A percentile compares a stretch with the other conserved stretches of the same genome.
These are phyloP conservation scores for Mycena chlorophos DNA, from an alignment of 768 basidiomycete genomes.

Conservation along the genomic window DNA sequence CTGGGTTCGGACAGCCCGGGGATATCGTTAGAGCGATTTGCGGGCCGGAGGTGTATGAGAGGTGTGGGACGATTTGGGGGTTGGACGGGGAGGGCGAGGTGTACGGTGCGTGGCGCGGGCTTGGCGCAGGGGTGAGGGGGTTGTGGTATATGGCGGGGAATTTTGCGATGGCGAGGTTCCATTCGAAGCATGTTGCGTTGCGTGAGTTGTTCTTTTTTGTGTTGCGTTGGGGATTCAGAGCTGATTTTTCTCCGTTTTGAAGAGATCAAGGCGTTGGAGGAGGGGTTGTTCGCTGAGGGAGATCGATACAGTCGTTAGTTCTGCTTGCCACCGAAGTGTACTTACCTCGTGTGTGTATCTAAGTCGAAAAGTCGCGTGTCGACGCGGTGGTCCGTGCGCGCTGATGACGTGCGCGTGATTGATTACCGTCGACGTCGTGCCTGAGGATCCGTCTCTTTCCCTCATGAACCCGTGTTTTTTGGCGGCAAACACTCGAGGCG, in stretches of 20 bases:
- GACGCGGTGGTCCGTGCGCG: too few relatives aligned
- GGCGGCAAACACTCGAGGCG: too few relatives aligned
- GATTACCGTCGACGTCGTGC: too few relatives aligned
- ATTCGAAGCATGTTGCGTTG: slow-evolving; percentile 66
- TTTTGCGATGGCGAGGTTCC: slow-evolving; percentile 61
- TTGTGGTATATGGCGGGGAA: slow-evolving; percentile 68
- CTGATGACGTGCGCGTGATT: too few relatives aligned
- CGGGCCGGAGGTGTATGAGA: slow-evolving; percentile 44
- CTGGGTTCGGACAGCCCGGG: slow-evolving; percentile 53
- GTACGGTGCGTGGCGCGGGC: slow-evolving; percentile 47
- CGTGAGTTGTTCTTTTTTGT: slow-evolving; percentile 46
- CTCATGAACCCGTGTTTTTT: too few relatives aligned
- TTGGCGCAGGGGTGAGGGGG: slow-evolving; percentile 50
- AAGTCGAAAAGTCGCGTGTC: too few relatives aligned
- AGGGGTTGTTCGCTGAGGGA: too few relatives aligned
- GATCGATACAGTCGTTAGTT: too few relatives aligned
- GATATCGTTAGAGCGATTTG: slow-evolving; percentile 44
- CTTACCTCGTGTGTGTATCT: too few relatives aligned
- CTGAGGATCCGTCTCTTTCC: too few relatives aligned
- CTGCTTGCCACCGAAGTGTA: too few relatives aligned
- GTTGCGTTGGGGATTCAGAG: background rate
- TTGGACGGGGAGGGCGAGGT: slow-evolving; percentile 66
- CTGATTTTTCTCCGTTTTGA: too few relatives aligned
- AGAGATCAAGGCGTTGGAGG: background rate
- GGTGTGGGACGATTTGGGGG: slow-evolving; percentile 58